Percentiles rank a stretch among this genome's conserved stretches.
Evolutionary conservation across 2,329 filamentous ascomycete species (phyloP).

Genomic region (Botrytis fragariae): DNA sequence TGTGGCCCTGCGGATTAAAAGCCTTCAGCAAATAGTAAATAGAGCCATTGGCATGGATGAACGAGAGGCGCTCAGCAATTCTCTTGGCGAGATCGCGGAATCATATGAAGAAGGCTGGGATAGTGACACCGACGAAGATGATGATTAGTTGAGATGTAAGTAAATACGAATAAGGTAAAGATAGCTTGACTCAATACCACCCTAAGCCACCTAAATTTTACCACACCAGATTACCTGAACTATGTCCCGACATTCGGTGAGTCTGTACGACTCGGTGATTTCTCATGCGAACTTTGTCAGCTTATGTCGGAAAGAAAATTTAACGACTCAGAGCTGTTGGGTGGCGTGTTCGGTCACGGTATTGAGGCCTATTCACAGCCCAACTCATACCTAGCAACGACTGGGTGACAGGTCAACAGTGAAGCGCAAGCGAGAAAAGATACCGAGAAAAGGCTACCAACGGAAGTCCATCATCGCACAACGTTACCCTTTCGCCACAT

Average conservation of each 20-base stretch:
- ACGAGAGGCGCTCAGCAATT: slow-evolving; percentile 77
- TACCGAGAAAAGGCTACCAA: slow-evolving; percentile 4
- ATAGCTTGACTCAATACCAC: slow-evolving; percentile 2
- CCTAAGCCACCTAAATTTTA: slow-evolving; percentile 3
- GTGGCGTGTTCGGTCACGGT: slow-evolving; percentile 4
- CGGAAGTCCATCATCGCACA: background rate
- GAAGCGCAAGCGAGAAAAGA: background rate
- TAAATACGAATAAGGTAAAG: slow-evolving; percentile 2
- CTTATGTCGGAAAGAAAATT: background rate
- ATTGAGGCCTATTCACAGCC: background rate
- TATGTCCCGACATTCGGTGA: background rate
- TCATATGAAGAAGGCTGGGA: slow-evolving; percentile 88
- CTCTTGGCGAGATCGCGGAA: slow-evolving; percentile 77
- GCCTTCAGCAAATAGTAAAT: slow-evolving; percentile 61
- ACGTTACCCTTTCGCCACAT: background rate
- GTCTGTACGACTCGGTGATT: background rate
- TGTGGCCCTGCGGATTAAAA: slow-evolving; percentile 67
- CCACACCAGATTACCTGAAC: background rate
- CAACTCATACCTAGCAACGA: slow-evolving; percentile 1
- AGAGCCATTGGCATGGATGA: slow-evolving; percentile 71
- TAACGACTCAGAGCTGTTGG: slow-evolving; percentile 3
- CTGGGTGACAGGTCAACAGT: background rate
- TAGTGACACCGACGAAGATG: slow-evolving; percentile 70
- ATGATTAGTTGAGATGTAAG: slow-evolving; percentile 40
- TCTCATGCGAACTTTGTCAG: background rate